Conservation (phyloP, 805 yeast genomes). For the Kodamaea nitidulidarum region DNA sequence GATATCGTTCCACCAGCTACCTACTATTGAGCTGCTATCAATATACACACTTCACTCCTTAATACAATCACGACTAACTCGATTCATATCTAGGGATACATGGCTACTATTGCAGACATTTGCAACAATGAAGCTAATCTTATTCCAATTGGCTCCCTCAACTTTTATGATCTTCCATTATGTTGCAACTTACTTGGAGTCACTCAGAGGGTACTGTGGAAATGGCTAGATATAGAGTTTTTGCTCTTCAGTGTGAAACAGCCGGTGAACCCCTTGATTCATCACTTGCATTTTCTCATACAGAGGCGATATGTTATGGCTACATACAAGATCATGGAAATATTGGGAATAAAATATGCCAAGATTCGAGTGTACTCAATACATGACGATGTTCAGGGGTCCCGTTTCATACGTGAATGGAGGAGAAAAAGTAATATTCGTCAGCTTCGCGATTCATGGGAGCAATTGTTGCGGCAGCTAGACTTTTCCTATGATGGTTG, state of each 20-base stretch:
- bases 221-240: slow-evolving; percentile 50
- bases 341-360: slow-evolving; percentile 12
- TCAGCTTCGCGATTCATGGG: slow-evolving; percentile 28
- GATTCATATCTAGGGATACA: too few relatives aligned
- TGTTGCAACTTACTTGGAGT: slow-evolving; percentile 24
- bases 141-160: slow-evolving; percentile 48
- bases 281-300: slow-evolving; percentile 42
- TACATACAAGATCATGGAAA: slow-evolving; percentile 30
- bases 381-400: slow-evolving; percentile 41
- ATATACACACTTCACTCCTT: too few relatives aligned
- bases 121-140: slow-evolving; percentile 39
- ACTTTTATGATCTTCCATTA: slow-evolving; percentile 41
- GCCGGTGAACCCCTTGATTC: slow-evolving; percentile 3
- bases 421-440: slow-evolving; percentile 32
- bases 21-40: too few relatives aligned
- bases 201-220: slow-evolving; percentile 31
- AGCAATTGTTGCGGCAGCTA: slow-evolving; percentile 32
- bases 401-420: slow-evolving; percentile 30
- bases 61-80: too few relatives aligned
- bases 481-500: slow-evolving; percentile 43
- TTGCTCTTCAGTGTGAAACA: slow-evolving; percentile 17
- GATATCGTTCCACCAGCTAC: too few relatives aligned
- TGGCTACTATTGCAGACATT: slow-evolving; percentile 13
- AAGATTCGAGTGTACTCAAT: slow-evolving; percentile 45
- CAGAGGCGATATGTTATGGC: slow-evolving; percentile 38